These are phyloP conservation scores for Mikania micrantha DNA, from an alignment of 129 eudicot species.

Conservation along the genomic window DNA sequence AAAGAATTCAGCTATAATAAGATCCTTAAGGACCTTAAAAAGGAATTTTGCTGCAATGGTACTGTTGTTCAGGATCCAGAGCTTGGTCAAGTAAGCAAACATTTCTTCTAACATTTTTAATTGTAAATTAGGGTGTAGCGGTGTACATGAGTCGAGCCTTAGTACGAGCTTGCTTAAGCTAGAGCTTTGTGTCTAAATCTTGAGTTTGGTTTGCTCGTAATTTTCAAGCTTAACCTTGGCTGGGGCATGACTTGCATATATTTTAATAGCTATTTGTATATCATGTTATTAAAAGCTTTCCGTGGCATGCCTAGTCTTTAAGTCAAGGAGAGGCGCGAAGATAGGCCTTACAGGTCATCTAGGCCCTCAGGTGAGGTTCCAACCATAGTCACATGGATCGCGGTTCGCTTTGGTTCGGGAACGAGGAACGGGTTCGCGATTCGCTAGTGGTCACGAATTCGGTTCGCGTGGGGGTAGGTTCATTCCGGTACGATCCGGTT, in stretches of 20 bases:
- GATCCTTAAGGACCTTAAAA: constrained; percentile 31
- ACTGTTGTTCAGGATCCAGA: constrained; percentile 40
- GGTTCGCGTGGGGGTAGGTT: too few species aligned
- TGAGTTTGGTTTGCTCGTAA: background rate
- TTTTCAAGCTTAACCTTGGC: background rate
- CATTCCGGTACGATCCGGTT: too few species aligned
- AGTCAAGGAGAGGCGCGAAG: too few species aligned
- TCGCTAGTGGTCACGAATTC: too few species aligned
- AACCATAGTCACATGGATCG: too few species aligned
- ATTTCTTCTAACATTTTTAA: background rate
- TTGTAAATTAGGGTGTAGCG: background rate
- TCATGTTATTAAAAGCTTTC: too few species aligned
- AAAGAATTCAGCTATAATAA: constrained; percentile 30
- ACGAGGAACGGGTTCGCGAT: too few species aligned
- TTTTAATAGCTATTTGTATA: background rate
- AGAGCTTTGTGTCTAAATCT: background rate
- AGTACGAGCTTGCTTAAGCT: background rate
- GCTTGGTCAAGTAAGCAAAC: constrained; percentile 24
- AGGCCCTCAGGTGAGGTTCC: too few species aligned
- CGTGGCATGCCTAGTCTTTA: too few species aligned
- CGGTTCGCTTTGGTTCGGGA: too few species aligned
- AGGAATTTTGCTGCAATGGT: constrained; percentile 36
- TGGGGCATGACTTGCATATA: background rate
- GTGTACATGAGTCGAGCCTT: background rate
- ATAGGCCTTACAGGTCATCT: too few species aligned